Evolutionary conservation across 2,329 filamentous ascomycete genomes (phyloP), one percentile per base, ranked within the genome.

Genomic region (Epichloe elymi): DNA sequence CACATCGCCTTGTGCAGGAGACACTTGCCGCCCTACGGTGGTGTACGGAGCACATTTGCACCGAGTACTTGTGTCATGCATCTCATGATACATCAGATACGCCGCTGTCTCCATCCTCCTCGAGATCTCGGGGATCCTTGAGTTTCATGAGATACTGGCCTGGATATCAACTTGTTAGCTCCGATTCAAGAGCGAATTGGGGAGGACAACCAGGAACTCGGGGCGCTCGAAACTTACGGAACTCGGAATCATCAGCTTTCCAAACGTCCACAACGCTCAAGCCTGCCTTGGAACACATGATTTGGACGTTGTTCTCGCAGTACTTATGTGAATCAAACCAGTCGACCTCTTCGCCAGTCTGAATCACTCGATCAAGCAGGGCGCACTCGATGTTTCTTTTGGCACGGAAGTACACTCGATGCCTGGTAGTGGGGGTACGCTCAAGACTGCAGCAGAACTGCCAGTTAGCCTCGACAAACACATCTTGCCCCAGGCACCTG

Each of bases 281-380:
- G 45, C 65, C 66, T 40, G 67, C 65, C 58, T 67, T 64, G 52
- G 57, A 59, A 52, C 67, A 70, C 69, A 71, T 71, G 51, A 64
- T 58, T 23, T 60, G 60, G 12, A 71, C 68, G 33, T 60, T 60
- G 3, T 59, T 53, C 55, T 68, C 64, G 45, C 60, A 59, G 46
- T 70, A 69, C 56, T 70, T 71, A 58, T 71, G 68, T 35, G 69
- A 68, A 55, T 71, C 69, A 53, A 71, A 71, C 68, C 68, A 71
- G 53, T 71, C 68, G 15, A 70, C 59, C 51, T 69, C 65, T 42
- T 67, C 60, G 14, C 64, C 67, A 19, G 58, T 48, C 40, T 54
- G 49, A 39, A 70, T 64, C 11, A 53, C 53, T 15, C 58, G 58
- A 2, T 53, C 56, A 30, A 62, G 54, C 15, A 53, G 58, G 8